Base-by-base conservation (phyloP, 768 basidiomycete genomes). In the Tylopilus sp. region DNA sequence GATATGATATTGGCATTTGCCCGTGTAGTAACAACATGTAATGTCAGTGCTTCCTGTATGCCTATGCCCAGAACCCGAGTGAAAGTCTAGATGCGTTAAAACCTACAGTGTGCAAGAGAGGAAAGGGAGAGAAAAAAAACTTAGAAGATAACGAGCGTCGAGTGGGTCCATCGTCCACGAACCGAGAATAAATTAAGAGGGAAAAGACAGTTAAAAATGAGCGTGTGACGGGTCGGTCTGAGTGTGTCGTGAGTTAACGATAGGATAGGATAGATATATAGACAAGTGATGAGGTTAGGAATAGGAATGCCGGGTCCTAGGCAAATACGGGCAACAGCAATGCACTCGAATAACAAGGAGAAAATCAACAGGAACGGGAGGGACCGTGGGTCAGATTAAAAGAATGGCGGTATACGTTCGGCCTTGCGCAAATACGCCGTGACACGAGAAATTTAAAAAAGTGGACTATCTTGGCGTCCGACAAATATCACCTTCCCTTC, bases 61-160 rank as follows among this genome's bases (percentile, higher is more conserved):
- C 34, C 34, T 34, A 34, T 16, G 31, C 16, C n/a, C 36, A n/a
- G 37, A 12, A 21, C n/a, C 19, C 34, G 21, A 38, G 10, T 11
- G 10, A 40, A 8, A 22, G 31, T 13, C 4, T 37, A 21, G 24
- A 25, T 26, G 24, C 24, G 40, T 6, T 42, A 38, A 31, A 42
- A 50, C 45, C 48, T 58, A 62, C 60, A 57, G n/a, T n/a, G n/a
- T n/a, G n/a, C n/a, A n/a, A n/a, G n/a, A n/a, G 42, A 56, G 46
- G 42, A n/a, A n/a, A 9, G n/a, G 41, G 17, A 8, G n/a, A 16
- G 16, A 50, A 9, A 14, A 16, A 2, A 30, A 17, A 13, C 22
- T 13, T 25, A 33, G 17, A 59, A n/a, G n/a, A n/a, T n/a, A n/a
- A 60, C 16, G 58, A 55, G 52, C 29, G 58, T 55, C 45, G 37